Evolutionary conservation across 768 basidiomycete species (phyloP).

Genomic region (Hypholoma fasciculare): DNA sequence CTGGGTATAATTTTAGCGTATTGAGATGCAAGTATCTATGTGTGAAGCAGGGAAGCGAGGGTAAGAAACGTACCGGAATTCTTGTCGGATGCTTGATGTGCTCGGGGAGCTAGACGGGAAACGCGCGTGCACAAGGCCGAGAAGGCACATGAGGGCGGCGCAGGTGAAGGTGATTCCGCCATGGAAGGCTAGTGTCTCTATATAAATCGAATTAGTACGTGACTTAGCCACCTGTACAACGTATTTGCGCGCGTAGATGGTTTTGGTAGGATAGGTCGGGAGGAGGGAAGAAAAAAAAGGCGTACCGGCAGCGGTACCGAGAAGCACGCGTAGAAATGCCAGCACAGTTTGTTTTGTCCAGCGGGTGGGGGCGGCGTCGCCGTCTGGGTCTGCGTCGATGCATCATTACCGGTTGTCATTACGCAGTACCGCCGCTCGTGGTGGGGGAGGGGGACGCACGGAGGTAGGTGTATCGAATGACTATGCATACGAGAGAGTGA

Average conservation of each 20-base stretch:
- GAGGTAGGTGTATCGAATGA: slow-evolving; percentile 78
- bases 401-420: background rate
- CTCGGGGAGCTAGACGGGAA: slow-evolving; percentile 10
- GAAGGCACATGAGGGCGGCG: slow-evolving; percentile 45
- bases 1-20: slow-evolving; percentile 30
- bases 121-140: slow-evolving; percentile 34
- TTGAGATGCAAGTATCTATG: background rate
- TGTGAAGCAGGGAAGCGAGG: too few species aligned
- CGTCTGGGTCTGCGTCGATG: background rate
- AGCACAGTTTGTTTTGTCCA: slow-evolving; percentile 54
- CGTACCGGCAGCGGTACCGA: slow-evolving; percentile 65
- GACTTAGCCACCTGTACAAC: too few species aligned
- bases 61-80: slow-evolving; percentile 51
- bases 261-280: too few species aligned
- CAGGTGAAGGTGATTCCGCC: slow-evolving; percentile 61
- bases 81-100: slow-evolving; percentile 53
- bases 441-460: slow-evolving; percentile 32
- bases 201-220: background rate
- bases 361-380: slow-evolving; percentile 22
- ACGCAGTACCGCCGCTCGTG: background rate
- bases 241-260: too few species aligned
- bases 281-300: too few species aligned
- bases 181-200: slow-evolving; percentile 80
- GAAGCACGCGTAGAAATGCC: slow-evolving; percentile 57
- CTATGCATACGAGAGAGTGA: slow-evolving; percentile 32